These are phyloP conservation scores for Calonectria pauciramosa DNA, from an alignment of 2,329 filamentous ascomycete genomes.

Conservation along the genomic window DNA sequence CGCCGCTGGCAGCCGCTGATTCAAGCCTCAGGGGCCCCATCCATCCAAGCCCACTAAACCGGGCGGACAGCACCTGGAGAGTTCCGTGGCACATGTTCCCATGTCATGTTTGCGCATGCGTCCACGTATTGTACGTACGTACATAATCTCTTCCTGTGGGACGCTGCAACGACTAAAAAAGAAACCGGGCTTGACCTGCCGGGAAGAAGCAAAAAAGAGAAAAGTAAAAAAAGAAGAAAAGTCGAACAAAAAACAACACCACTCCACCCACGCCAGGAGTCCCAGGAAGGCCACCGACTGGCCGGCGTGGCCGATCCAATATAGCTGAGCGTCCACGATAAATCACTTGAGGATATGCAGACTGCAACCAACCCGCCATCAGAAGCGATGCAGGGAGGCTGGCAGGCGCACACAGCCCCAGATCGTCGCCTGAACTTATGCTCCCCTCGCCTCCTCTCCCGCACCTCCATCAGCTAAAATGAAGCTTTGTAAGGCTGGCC, in stretches of 20 bases:
- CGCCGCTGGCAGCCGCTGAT: not conserved
- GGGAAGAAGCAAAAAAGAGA: not conserved
- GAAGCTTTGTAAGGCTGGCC: conserved; percentile 11
- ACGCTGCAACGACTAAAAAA: conserved; percentile 10
- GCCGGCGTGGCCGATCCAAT: conserved; percentile 15
- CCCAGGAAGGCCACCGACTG: not conserved
- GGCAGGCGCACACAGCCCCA: conserved; percentile 4
- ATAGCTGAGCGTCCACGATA: conserved; percentile 10
- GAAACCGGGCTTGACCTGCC: not conserved
- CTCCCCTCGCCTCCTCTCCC: not conserved
- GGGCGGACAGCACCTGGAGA: not conserved
- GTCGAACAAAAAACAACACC: not conserved
- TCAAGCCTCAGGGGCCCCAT: conserved; percentile 22
- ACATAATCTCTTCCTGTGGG: not conserved
- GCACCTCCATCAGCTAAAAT: conserved; percentile 9
- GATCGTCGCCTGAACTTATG: conserved; percentile 20
- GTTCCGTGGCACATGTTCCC: conserved; percentile 13
- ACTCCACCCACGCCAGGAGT: not conserved
- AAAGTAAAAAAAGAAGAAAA: not conserved
- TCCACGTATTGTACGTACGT: conserved; percentile 5
- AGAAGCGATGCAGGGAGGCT: not conserved
- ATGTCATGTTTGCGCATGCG: conserved; percentile 11
- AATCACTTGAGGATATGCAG: not conserved
- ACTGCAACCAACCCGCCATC: not conserved
- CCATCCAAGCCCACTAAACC: conserved; percentile 3